Base-by-base conservation (phyloP, 495 filamentous ascomycete genomes). In the Penicillium antarcticum region DNA sequence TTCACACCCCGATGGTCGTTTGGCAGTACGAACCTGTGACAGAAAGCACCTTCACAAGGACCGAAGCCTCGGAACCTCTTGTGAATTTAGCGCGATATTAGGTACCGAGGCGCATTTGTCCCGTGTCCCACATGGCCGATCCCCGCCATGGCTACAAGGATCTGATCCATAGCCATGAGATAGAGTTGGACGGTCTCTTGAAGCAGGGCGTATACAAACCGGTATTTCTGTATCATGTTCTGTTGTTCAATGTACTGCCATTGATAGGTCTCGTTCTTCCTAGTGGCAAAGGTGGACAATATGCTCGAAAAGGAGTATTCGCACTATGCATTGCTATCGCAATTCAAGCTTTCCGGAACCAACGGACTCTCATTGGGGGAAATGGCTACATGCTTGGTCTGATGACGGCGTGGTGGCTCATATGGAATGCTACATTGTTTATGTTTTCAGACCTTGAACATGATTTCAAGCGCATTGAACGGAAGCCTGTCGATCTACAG, bases 311-410 rank as follows among this genome's bases (percentile, higher is more conserved):
- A 57, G 55, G 78, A 2, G 69, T 87, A 0, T 80, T 83, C 21
- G 72, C 73, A 1, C 58, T 82, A n/a, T 74, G 74, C 32, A 21
- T 84, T 21, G 66, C 63, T 21, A 60, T 80, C 40, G 75, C 71
- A 10, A 17, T 69, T 4, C 68, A 75, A 34, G 45, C 65, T 7
- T 62, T 81, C 19, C 53, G 49, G 36, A 61, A 70, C 18, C 72
- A 71, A n/a, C 68, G 78, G 32, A 80, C 81, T 42, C 51, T 77
- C 1, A 76, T 80, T 41, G 80, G 84, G 41, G 86, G 77, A 2
- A 66, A 79, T 38, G 81, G 82, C 0, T 91, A 89, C 57, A 81
- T 79, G n/a, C 69, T 81, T 16, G 91, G 91, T 0, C 52, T 92
- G 43, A 60, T 87, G 18, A 73, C 73, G 0, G 73, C 76, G 11